Conservation (phyloP, 192 early-diverging fungal species). For the Entomortierella beljakovae region DNA sequence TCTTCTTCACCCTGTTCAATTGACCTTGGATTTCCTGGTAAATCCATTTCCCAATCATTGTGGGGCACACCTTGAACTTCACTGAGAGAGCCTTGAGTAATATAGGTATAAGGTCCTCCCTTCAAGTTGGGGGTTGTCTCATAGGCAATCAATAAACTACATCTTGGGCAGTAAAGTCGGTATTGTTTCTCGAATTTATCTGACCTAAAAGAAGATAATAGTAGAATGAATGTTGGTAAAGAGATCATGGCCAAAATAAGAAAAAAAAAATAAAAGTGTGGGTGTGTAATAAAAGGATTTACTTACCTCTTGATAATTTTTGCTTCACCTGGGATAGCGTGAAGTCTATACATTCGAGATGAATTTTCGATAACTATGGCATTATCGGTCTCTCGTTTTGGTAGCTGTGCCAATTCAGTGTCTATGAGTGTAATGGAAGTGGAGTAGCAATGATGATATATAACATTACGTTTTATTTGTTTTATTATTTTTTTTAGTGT, state of each 20-base stretch:
- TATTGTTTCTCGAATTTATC: constrained; percentile 53
- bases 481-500: no score
- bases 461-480: no score
- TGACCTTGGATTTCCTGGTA: constrained; percentile 4
- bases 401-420: constrained; percentile 59
- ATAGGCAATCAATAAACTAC: constrained; percentile 64
- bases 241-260: neutral
- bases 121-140: constrained; percentile 63
- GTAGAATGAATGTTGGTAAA: neutral
- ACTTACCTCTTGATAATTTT: constrained; percentile 58
- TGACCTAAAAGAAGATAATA: neutral
- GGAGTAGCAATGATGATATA: no score
- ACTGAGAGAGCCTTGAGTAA: constrained; percentile 65
- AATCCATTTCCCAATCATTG: constrained; percentile 39
- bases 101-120: constrained; percentile 65
- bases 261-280: neutral
- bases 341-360: constrained; percentile 65
- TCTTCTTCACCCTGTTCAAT: neutral
- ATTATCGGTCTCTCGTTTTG: constrained; percentile 61
- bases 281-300: neutral
- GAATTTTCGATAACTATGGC: constrained; percentile 62
- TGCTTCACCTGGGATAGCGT: constrained; percentile 52
- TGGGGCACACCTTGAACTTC: constrained; percentile 64
- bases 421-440: constrained; percentile 49
- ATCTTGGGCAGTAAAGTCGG: constrained; percentile 54